Evolutionary conservation across 345 rosid genomes (phyloP), one percentile per base, ranked within the genome.

Genomic region (Dipteronia sinensis): DNA sequence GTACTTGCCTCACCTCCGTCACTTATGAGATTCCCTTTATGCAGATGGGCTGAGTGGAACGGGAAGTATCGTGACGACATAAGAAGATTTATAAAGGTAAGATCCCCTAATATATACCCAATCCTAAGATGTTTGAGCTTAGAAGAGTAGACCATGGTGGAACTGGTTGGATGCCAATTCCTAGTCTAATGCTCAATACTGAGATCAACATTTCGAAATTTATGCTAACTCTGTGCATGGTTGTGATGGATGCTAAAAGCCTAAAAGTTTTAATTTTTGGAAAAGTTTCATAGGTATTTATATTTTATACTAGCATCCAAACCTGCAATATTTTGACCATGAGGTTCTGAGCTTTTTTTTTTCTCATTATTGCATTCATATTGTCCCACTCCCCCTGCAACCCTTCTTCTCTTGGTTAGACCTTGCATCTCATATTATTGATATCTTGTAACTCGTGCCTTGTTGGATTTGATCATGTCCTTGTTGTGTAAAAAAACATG

Each of bases 31-130:
- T 82, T 40, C 74, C 64, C 55, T 22, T 75, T 75, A 44, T 78
- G 89, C 87, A 95, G 98, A 86, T 93, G 97, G 99, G 98, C 93
- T 67, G 98, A 93, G 86, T 95, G 97, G 99, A 93, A 95, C 67
- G 99, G 99, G 58, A 95, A 87, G 86, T 95, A 95, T 78, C 94
- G 98, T 61, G 99, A 95, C 63, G 98, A 92, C 84, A 65, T 92
- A 9, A 87, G 96, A 85, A 89, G 79, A 81, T 95, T 89, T 89
- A 88, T 95, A 65, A 95, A 92, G 99, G 99, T 93, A 67, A 1
- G 68, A 73, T 44, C n/a, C 1, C 72, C 31, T 34, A 66, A 34
- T 66, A 7, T 63, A 42, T 27, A 19, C 40, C 29, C 27, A 25
- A 27, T 6, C 23, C 42, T 15, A 42, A 34, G 19, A 13, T 74